Evolutionary conservation across 805 yeast species (phyloP).

Genomic region (Candida arabinofermentans): DNA sequence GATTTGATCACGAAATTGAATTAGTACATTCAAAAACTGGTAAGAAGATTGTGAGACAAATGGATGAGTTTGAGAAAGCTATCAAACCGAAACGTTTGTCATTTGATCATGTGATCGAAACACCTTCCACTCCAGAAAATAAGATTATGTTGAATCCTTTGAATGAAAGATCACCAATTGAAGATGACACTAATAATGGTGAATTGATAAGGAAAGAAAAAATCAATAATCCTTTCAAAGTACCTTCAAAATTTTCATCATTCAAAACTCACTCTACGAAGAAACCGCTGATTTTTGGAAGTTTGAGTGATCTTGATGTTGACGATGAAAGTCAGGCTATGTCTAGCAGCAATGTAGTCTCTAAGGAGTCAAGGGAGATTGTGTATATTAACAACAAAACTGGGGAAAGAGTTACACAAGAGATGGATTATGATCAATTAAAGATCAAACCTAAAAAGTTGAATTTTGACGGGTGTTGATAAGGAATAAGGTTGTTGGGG

Average conservation of each 20-base stretch:
- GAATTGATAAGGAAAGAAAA: conserved; percentile 20
- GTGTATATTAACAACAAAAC: conserved; percentile 25
- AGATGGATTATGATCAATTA: conserved; percentile 31
- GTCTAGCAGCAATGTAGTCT: background rate
- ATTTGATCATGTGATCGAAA: conserved; percentile 16
- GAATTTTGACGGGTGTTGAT: conserved; percentile 25
- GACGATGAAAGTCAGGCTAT: background rate
- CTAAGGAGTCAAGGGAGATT: conserved; percentile 8
- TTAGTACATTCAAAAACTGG: conserved; percentile 40
- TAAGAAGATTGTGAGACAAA: conserved; percentile 27
- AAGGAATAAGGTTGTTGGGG: background rate
- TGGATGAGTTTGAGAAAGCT: conserved; percentile 30
- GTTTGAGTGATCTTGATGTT: background rate
- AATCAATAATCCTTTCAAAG: conserved; percentile 22
- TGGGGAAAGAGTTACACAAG: conserved; percentile 30
- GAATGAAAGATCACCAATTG: background rate
- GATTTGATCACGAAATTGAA: conserved; percentile 37
- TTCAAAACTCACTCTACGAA: background rate
- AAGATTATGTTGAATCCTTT: conserved; percentile 10
- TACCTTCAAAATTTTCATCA: background rate
- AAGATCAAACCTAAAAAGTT: conserved; percentile 37
- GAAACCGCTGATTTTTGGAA: background rate
- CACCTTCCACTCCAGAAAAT: conserved; percentile 16
- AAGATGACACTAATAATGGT: conserved; percentile 6
- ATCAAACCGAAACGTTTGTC: conserved; percentile 38